phyloP scores from a whole-genome alignment of 306 rosid genomes.

The Cicer yamashitae region DNA sequence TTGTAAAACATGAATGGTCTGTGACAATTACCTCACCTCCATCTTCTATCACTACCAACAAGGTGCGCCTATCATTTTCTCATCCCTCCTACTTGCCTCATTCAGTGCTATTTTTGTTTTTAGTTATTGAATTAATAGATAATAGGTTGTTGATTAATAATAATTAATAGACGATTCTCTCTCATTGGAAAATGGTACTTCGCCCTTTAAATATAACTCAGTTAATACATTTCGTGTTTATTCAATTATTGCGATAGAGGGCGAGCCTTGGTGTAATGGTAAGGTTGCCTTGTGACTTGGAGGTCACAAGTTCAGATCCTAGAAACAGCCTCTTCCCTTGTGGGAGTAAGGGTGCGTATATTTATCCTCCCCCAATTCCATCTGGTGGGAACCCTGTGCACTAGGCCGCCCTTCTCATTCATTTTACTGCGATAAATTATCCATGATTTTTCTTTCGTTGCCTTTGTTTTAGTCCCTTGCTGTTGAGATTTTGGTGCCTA shows the following conservation, averaged over 20 bases:
- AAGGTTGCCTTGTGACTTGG: slow-evolving; percentile 11
- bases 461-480: background rate
- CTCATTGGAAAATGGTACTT: slow-evolving; percentile 24
- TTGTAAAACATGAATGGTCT: slow-evolving; percentile 82
- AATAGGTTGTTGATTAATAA: background rate
- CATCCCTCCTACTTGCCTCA: slow-evolving; percentile 14
- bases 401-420: background rate
- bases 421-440: background rate
- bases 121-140: slow-evolving; percentile 5
- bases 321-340: background rate
- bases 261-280: background rate
- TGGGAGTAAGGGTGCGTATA: background rate
- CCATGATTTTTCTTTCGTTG: background rate
- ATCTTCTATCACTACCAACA: slow-evolving; percentile 77
- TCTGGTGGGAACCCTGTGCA: background rate
- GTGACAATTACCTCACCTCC: slow-evolving; percentile 67
- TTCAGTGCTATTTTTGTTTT: slow-evolving; percentile 20
- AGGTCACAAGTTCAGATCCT: background rate
- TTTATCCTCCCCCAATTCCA: background rate
- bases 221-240: slow-evolving; percentile 22
- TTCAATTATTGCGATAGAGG: slow-evolving; percentile 17
- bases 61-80: slow-evolving; percentile 37
- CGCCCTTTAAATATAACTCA: slow-evolving; percentile 30
- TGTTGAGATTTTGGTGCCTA: slow-evolving; percentile 1
- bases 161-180: background rate